Conservation (phyloP, 2,329 filamentous ascomycete species). For the Penicillium vulpinum region DNA sequence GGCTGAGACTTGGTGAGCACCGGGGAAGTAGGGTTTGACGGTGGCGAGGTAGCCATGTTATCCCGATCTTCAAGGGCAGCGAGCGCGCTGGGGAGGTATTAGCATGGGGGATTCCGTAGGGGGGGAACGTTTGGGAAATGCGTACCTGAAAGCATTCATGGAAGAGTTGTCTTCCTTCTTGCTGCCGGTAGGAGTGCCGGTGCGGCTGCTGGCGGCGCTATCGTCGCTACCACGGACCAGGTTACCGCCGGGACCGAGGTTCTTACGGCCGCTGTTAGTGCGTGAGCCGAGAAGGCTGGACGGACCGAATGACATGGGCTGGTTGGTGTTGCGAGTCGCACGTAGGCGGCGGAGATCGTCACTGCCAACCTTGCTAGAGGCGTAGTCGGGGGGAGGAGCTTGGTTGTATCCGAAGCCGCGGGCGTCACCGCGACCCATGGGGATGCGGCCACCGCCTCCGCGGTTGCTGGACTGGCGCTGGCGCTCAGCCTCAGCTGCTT, state of each 20-base stretch:
- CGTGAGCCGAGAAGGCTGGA: conserved; percentile 85
- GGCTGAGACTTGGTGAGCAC: conserved; percentile 49
- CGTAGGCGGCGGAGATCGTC: conserved; percentile 83
- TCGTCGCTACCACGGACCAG: conserved; percentile 76
- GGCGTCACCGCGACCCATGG: conserved; percentile 79
- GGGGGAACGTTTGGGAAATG: conserved; percentile 9
- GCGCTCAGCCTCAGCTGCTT: conserved; percentile 72
- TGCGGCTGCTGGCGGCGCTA: conserved; percentile 83
- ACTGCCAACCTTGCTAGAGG: conserved; percentile 79
- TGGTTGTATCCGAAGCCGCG: conserved; percentile 74
- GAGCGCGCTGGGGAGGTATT: conserved; percentile 43
- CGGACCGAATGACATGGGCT: conserved; percentile 70
- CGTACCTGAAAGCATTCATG: conserved; percentile 93
- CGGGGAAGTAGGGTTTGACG: conserved; percentile 51
- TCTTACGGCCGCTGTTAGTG: conserved; percentile 78
- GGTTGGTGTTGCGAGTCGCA: conserved; percentile 63
- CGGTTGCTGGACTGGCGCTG: conserved; percentile 53
- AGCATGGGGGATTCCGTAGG: conserved; percentile 4
- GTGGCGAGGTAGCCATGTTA: conserved; percentile 50
- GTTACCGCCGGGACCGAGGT: conserved; percentile 71
- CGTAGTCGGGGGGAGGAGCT: conserved; percentile 68
- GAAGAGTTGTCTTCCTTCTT: conserved; percentile 67
- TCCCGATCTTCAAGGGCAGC: conserved; percentile 49
- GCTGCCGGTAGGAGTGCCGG: conserved; percentile 75
- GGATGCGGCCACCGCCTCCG: conserved; percentile 68